Base-by-base conservation (phyloP, 2,329 filamentous ascomycete species). In the Periglandula ipomoeae region DNA sequence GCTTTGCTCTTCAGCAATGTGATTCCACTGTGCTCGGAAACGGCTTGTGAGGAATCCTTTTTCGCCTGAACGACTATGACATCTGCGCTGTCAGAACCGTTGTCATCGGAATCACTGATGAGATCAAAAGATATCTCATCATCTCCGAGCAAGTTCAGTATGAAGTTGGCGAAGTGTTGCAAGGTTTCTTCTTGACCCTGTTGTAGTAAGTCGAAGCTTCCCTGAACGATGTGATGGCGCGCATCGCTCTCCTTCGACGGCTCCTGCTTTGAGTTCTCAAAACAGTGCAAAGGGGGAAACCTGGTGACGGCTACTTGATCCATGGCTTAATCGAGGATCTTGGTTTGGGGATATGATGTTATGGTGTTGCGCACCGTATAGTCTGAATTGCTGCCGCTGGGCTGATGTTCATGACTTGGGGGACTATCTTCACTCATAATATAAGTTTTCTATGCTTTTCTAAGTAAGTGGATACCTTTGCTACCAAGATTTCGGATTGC, bases 91-190 rank as follows among this genome's bases (percentile, higher is more conserved):
- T 20, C n/a, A 9, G 23, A 20, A 11, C 13, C 22, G n/a, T 6
- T 9, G 5, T 43, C 4, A 26, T 7, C 17, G 17, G 15, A 4
- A 8, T 4, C 27, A 24, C 26, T 17, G 47, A 38, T 10, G 37
- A 44, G 44, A 24, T 48, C 47, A 24, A 48, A 48, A 10, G 39
- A 44, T 23, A 48, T 17, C 38, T 48, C 47, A 34, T 44, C 47
- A n/a, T 48, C 47, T 15, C 40, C 39, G 47, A 41, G 24, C 10
- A 48, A 38, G 17, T 27, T 32, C 5, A 27, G 17, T 22, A 48
- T 11, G 15, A 48, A 48, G 27, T 15, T 34, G 20, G 47, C 47
- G 27, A 44, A 48, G 27, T 19, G 11, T 7, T 9, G 26, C 30
- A 44, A 41, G 10, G 37, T 5, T 9, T 37, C 17, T 11, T 48